Conservation (phyloP, 2,329 filamentous ascomycete genomes). For the Fragosphaeria purpurea region DNA sequence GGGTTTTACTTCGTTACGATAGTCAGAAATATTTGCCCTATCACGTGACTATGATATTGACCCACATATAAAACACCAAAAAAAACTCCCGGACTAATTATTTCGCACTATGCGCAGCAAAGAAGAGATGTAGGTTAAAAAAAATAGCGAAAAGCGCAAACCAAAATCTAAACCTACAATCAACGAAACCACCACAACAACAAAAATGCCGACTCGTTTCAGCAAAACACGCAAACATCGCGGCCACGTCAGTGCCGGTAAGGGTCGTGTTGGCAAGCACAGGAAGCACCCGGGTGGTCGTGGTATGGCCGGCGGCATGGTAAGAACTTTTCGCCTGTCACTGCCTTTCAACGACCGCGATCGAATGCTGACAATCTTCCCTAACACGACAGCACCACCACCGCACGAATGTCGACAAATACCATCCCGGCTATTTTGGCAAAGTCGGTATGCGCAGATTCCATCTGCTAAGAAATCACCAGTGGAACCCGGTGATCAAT, state of each 20-base stretch:
- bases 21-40: slow-evolving; percentile 4
- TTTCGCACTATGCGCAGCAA: background rate
- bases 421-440: slow-evolving; percentile 98
- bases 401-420: slow-evolving; percentile 75
- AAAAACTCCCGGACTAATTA: slow-evolving; percentile 7
- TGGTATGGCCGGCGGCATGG: slow-evolving; percentile 79
- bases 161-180: no score
- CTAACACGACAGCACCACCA: slow-evolving; percentile 62
- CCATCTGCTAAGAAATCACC: slow-evolving; percentile 91
- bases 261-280: slow-evolving; percentile 99
- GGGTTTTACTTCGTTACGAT: no score
- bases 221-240: slow-evolving; percentile 76
- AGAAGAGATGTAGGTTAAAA: no score
- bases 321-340: background rate
- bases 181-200: background rate
- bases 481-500: slow-evolving; percentile 99
- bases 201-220: slow-evolving; percentile 54
- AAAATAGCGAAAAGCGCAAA: no score
- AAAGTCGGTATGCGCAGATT: slow-evolving; percentile 95
- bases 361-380: no score
- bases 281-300: slow-evolving; percentile 79
- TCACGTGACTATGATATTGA: slow-evolving; percentile 5
- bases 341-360: no score
- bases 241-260: slow-evolving; percentile 96
- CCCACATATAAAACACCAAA: background rate